These are phyloP conservation scores for Staphylotrichum tortipilum DNA, from an alignment of 495 filamentous ascomycete genomes.

Conservation along the genomic window DNA sequence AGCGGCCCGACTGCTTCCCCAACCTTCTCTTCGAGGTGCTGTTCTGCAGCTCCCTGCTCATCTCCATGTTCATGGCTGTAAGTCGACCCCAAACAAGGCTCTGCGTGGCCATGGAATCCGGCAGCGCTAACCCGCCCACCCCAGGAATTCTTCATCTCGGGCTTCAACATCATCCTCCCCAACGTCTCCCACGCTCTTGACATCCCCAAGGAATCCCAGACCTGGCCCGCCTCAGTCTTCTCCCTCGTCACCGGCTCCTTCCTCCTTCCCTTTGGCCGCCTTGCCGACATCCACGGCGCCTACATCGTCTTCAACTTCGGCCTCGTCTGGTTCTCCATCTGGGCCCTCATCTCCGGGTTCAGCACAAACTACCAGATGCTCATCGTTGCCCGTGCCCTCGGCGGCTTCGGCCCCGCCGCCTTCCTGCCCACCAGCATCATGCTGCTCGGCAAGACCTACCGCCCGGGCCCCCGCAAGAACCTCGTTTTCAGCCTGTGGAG, in stretches of 20 bases:
- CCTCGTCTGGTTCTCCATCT: conserved; percentile 61
- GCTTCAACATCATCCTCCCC: conserved; percentile 77
- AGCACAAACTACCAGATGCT: conserved; percentile 62
- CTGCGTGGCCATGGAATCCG: not conserved
- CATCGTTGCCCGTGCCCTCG: conserved; percentile 65
- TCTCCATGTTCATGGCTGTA: conserved; percentile 66
- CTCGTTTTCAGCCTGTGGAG: conserved; percentile 76
- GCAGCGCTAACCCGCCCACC: no score
- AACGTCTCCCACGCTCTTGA: conserved; percentile 52
- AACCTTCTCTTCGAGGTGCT: conserved; percentile 53
- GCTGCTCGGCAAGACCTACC: conserved; percentile 70
- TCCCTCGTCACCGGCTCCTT: conserved; percentile 66
- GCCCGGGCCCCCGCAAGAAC: conserved; percentile 81
- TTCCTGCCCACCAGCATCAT: conserved; percentile 71
- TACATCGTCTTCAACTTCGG: conserved; percentile 62
- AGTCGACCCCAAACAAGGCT: conserved; percentile 14
- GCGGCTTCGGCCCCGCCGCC: conserved; percentile 70
- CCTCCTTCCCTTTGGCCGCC: conserved; percentile 66
- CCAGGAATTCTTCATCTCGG: conserved; percentile 74
- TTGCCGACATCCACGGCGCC: conserved; percentile 72
- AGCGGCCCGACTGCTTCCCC: conserved; percentile 59
- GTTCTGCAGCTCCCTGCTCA: conserved; percentile 64
- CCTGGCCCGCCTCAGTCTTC: conserved; percentile 76
- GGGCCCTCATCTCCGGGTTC: conserved; percentile 66
- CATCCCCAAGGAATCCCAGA: conserved; percentile 54